Evolutionary conservation across 106 monocot genomes (phyloP).

Genomic region (Allium fistulosum): DNA sequence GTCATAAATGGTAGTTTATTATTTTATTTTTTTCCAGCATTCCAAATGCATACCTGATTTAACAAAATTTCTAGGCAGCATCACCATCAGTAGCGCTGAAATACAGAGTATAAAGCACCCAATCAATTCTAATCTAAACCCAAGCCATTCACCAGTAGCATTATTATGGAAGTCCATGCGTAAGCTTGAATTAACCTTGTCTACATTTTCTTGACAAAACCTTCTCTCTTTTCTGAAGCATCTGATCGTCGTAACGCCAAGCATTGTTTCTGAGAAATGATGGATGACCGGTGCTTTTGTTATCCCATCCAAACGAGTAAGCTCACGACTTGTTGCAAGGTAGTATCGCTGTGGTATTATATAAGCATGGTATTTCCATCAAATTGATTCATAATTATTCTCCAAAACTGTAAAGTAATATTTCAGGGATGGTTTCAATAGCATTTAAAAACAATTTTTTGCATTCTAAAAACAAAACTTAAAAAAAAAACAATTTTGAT

Average conservation of each 20-base stretch:
- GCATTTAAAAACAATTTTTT: no score
- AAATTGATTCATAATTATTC: no score
- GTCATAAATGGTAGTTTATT: neutral
- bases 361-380: no score
- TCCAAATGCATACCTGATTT: conserved; percentile 45
- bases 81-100: conserved; percentile 55
- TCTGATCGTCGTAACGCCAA: conserved; percentile 58
- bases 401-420: no score
- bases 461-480: no score
- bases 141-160: conserved; percentile 69
- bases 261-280: conserved; percentile 80
- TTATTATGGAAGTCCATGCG: conserved; percentile 79
- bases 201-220: conserved; percentile 43
- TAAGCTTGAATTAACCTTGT: conserved; percentile 52
- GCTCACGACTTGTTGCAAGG: conserved; percentile 62
- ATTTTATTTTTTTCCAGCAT: neutral
- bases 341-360: conserved; percentile 38
- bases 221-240: conserved; percentile 60
- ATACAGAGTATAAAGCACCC: conserved; percentile 51
- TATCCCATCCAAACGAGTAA: conserved; percentile 79
- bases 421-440: no score
- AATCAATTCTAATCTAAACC: conserved; percentile 64
- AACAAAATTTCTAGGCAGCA: conserved; percentile 55
- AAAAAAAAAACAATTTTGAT: no score
- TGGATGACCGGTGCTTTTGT: conserved; percentile 84